Evolutionary conservation across 495 filamentous ascomycete species (phyloP).

Genomic region (Aspergillus diversus): DNA sequence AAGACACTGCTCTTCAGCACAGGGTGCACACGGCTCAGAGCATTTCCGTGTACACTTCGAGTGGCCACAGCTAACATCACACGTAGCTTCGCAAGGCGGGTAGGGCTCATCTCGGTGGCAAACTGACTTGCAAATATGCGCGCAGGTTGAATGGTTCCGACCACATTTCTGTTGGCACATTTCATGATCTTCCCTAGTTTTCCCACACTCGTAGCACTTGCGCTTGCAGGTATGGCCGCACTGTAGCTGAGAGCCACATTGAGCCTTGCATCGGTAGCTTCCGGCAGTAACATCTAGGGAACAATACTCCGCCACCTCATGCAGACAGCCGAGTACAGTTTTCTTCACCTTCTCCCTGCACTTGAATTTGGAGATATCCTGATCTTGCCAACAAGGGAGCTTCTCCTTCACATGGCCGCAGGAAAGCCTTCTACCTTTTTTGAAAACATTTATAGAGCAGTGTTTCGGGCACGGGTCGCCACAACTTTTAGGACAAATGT

Average conservation of each 20-base stretch:
- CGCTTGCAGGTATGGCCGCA: slow-evolving; percentile 67
- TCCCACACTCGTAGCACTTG: slow-evolving; percentile 54
- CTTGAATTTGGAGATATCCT: slow-evolving; percentile 36
- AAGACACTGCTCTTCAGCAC: slow-evolving; percentile 58
- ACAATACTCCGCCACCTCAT: slow-evolving; percentile 57
- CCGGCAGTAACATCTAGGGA: slow-evolving; percentile 37
- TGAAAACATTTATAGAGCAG: slow-evolving; percentile 48
- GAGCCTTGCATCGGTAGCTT: slow-evolving; percentile 47
- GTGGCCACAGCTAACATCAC: slow-evolving; percentile 65
- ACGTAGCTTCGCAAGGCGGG: slow-evolving; percentile 54
- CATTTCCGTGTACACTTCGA: slow-evolving; percentile 62
- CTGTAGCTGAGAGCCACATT: slow-evolving; percentile 47
- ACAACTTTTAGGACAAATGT: slow-evolving; percentile 63
- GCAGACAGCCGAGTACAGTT: slow-evolving; percentile 55
- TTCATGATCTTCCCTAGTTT: slow-evolving; percentile 45
- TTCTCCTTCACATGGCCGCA: slow-evolving; percentile 59
- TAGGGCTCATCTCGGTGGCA: slow-evolving; percentile 62
- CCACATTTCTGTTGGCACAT: slow-evolving; percentile 56
- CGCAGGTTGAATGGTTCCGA: slow-evolving; percentile 57
- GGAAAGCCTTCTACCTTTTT: slow-evolving; percentile 47
- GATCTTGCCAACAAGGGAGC: slow-evolving; percentile 56
- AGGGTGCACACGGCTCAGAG: slow-evolving; percentile 68
- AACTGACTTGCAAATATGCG: slow-evolving; percentile 53
- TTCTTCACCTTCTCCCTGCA: slow-evolving; percentile 46
- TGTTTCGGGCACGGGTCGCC: slow-evolving; percentile 59